phyloP scores from a whole-genome alignment of 768 basidiomycete species.

The Saitozyma sp. region DNA sequence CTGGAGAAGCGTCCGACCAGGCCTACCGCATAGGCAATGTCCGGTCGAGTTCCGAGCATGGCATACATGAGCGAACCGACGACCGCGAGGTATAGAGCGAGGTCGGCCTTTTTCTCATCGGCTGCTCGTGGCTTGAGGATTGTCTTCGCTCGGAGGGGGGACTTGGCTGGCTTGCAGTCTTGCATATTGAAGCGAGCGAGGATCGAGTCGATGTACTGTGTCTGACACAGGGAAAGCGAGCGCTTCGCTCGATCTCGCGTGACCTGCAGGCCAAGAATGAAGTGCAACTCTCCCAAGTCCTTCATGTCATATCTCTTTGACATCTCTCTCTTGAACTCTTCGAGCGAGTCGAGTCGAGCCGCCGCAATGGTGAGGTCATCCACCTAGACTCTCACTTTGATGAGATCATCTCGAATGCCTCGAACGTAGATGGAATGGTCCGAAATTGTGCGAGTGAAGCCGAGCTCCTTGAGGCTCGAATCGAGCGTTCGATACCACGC shows the following conservation, averaged over 20 bases:
- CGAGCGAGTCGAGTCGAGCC: slow-evolving; percentile 6
- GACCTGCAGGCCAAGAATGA: slow-evolving; percentile 18
- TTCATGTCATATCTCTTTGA: slow-evolving; percentile 12
- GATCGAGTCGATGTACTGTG: slow-evolving; percentile 7
- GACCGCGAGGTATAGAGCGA: slow-evolving; percentile 10
- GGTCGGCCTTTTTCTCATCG: slow-evolving; percentile 13
- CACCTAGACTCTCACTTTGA: slow-evolving; percentile 13
- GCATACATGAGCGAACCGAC: too few species aligned
- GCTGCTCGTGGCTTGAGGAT: slow-evolving; percentile 10
- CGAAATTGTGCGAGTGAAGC: slow-evolving; percentile 5
- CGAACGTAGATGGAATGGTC: slow-evolving; percentile 19
- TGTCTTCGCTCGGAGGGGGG: neutral
- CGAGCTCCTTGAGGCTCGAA: neutral
- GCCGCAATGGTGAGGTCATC: slow-evolving; percentile 24
- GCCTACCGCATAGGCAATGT: too few species aligned
- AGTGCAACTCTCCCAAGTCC: slow-evolving; percentile 4
- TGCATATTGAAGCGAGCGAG: slow-evolving; percentile 5
- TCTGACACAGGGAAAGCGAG: slow-evolving; percentile 13
- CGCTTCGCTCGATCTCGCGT: slow-evolving; percentile 11
- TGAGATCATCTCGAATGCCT: neutral
- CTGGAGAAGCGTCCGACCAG: too few species aligned
- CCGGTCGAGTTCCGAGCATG: too few species aligned
- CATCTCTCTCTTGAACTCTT: slow-evolving; percentile 5
- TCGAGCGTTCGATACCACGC: slow-evolving; percentile 4
- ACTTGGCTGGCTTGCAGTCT: neutral